Evolutionary conservation across 2,329 filamentous ascomycete genomes (phyloP).

Genomic region (Alternaria conjuncta): DNA sequence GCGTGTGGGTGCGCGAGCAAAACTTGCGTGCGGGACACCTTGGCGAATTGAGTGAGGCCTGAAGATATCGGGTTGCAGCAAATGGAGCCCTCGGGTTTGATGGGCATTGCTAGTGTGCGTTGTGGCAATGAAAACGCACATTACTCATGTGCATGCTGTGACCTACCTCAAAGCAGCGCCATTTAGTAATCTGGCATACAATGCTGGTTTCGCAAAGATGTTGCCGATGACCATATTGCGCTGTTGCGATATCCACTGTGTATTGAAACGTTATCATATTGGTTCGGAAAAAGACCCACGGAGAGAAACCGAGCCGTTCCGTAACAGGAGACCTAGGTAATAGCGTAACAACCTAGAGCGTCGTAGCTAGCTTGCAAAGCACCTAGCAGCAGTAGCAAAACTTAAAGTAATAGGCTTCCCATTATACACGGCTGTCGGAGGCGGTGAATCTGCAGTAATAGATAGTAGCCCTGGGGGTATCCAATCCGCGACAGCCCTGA

Average conservation of each 20-base stretch:
- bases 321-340: not conserved
- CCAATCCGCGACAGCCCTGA: not conserved
- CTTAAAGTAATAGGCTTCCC: not conserved
- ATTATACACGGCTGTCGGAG: not conserved
- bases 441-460: not conserved
- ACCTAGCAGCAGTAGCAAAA: not conserved
- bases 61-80: not conserved
- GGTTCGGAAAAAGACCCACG: not conserved
- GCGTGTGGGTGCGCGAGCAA: not conserved
- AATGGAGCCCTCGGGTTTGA: not conserved
- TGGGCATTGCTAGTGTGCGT: not conserved
- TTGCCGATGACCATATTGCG: not conserved
- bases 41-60: not conserved
- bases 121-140: not conserved
- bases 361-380: not conserved
- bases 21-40: not conserved
- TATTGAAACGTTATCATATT: not conserved
- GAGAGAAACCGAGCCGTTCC: not conserved
- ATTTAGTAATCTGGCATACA: not conserved
- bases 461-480: not conserved
- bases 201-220: not conserved
- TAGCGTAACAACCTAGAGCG: not conserved
- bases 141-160: not conserved
- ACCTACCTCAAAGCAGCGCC: not conserved
- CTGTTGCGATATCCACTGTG: not conserved